Conservation (phyloP, 148 eudicot genomes). For the Silene latifolia region DNA sequence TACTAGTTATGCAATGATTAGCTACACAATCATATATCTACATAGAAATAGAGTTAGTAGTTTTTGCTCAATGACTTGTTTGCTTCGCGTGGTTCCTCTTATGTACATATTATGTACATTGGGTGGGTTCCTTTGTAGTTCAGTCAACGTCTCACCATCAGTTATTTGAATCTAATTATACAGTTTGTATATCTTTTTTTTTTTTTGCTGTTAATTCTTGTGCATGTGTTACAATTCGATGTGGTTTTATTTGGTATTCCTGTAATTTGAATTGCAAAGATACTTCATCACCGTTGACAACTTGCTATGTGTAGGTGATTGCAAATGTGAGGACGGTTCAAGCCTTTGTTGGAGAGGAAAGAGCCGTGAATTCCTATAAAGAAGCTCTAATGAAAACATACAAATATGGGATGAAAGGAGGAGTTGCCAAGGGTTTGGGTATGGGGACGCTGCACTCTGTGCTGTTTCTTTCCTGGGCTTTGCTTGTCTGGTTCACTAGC, state of each 20-base stretch:
- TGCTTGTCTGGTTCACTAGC: slow-evolving; percentile 98
- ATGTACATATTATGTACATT: background rate
- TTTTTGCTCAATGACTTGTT: too few species aligned
- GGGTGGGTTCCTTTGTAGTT: background rate
- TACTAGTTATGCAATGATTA: too few species aligned
- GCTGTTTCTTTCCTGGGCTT: slow-evolving; percentile 90
- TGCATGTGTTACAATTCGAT: background rate
- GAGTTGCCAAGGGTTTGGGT: slow-evolving; percentile 91
- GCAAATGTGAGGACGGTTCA: slow-evolving; percentile 96
- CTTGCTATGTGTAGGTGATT: slow-evolving; percentile 51
- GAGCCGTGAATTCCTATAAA: slow-evolving; percentile 63
- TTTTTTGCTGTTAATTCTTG: too few species aligned
- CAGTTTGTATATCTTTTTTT: too few species aligned
- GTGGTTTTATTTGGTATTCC: background rate
- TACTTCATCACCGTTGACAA: background rate
- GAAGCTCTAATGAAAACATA: slow-evolving; percentile 63
- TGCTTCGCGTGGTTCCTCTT: too few species aligned
- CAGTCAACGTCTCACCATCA: background rate
- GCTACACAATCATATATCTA: too few species aligned
- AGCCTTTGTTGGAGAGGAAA: slow-evolving; percentile 93
- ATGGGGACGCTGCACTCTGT: slow-evolving; percentile 83
- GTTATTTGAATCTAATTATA: background rate
- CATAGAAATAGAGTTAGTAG: too few species aligned
- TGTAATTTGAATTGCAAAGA: background rate
- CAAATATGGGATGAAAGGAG: slow-evolving; percentile 81